phyloP scores from a whole-genome alignment of 495 filamentous ascomycete genomes.

The Chaetomium fimeti region DNA sequence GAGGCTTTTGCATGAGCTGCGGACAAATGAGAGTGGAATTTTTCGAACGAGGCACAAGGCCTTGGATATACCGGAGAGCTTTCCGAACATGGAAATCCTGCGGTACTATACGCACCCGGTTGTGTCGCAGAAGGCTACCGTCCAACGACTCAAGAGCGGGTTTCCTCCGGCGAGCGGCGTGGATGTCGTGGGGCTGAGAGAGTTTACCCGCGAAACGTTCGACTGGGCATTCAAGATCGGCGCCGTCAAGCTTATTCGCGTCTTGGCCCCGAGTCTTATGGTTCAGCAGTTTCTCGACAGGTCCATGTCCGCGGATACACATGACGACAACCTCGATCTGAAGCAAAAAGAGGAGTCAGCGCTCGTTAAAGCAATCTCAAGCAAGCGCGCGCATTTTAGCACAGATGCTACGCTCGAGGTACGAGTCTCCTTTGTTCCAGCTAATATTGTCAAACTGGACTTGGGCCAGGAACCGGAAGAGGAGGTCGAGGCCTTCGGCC shows the following conservation, averaged over 20 bases:
- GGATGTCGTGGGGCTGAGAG: conserved; percentile 64
- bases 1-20: conserved; percentile 68
- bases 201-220: conserved; percentile 74
- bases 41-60: conserved; percentile 74
- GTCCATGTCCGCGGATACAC: conserved; percentile 22
- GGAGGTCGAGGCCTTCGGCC: conserved; percentile 44
- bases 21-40: conserved; percentile 78
- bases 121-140: conserved; percentile 62
- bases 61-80: conserved; percentile 73
- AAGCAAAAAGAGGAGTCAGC: conserved; percentile 45
- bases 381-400: conserved; percentile 62
- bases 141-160: conserved; percentile 56
- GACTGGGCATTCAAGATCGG: conserved; percentile 79
- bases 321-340: conserved; percentile 44
- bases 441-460: conserved; percentile 73
- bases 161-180: conserved; percentile 64
- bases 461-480: conserved; percentile 66
- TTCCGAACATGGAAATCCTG: conserved; percentile 75
- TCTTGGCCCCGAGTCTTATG: conserved; percentile 75
- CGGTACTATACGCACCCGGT: conserved; percentile 83
- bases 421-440: conserved; percentile 72
- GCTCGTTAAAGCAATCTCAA: conserved; percentile 62
- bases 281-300: conserved; percentile 58
- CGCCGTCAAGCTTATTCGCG: conserved; percentile 79
- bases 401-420: conserved; percentile 76